Evolutionary conservation across 1,139 yeast genomes (phyloP), one percentile per base, ranked within the genome.

Genomic region (Magnusiomyces clavatus): DNA sequence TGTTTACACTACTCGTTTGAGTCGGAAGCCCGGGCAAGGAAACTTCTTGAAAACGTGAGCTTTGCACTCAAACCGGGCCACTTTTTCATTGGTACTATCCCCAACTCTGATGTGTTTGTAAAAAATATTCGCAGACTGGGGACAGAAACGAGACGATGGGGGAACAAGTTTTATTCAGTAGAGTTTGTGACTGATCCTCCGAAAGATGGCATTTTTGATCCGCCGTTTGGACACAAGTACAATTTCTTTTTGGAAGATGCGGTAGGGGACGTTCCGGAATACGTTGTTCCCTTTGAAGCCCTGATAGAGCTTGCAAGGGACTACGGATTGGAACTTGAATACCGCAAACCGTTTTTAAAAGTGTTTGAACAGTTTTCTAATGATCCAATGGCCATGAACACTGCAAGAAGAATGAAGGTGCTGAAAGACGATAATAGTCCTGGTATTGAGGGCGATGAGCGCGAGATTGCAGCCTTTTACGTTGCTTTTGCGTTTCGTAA

Each of bases 1-100:
- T 86, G 96, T 50, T 71, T 92, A 67, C 99, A 92, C 67, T 92
- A 92, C 71, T 96, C 97, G 0, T 92, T 89, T 71, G 94, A 87
- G 61, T 77, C 84, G 2, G 97, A 90, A 65, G 80, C 77, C 42
- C 85, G 87, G 57, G 92, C 89, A 1, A 77, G 88, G 56, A 78
- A 77, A 45, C 72, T 92, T 60, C 71, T 92, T 53, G 76, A 77
- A 40, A 94, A 92, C 63, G 85, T 94, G 2, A 76, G 95, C 2
- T 75, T 81, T 55, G 82, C 92, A 0, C 74, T 92, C 54, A 78
- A 78, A 59, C 73, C 82, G 1, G 97, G 97, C 1, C 97, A 98
- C 0, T 74, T 75, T 51, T 90, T 94, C 62, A 78, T 92, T 54
- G 98, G 97, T 1, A 94, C 98, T 0, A 87, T 90, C 44, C 98